These are phyloP conservation scores for Thecaphora frezii DNA, from an alignment of 1,284 basidiomycete genomes.

Conservation along the genomic window DNA sequence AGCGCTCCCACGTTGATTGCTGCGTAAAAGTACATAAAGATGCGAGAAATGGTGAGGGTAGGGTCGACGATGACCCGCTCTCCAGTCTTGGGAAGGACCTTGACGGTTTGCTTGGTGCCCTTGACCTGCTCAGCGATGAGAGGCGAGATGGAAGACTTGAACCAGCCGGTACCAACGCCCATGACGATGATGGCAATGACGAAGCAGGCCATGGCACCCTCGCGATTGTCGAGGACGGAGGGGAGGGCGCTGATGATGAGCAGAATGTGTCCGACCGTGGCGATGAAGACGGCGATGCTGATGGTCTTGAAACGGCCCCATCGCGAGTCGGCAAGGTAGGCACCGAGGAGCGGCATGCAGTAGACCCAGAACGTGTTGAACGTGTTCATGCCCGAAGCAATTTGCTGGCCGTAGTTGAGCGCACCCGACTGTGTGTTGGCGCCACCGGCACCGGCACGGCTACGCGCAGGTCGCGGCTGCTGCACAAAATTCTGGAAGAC, in stretches of 20 bases:
- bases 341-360: conserved; percentile 52
- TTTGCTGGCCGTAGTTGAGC: conserved; percentile 50
- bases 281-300: conserved; percentile 58
- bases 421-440: conserved; percentile 48
- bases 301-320: conserved; percentile 63
- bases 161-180: conserved; percentile 70
- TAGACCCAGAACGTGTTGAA: conserved; percentile 57
- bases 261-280: conserved; percentile 67
- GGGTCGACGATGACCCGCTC: conserved; percentile 83
- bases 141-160: conserved; percentile 66
- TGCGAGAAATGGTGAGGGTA: conserved; percentile 64
- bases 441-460: conserved; percentile 43
- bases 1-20: conserved; percentile 57
- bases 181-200: conserved; percentile 56
- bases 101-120: conserved; percentile 44
- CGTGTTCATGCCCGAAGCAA: conserved; percentile 54
- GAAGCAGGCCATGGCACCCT: conserved; percentile 69
- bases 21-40: conserved; percentile 58
- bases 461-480: conserved; percentile 39
- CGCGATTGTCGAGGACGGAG: conserved; percentile 66
- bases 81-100: conserved; percentile 63
- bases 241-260: conserved; percentile 74
- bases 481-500: conserved; percentile 56
- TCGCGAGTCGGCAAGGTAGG: conserved; percentile 61
- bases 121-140: conserved; percentile 63